These are phyloP conservation scores for Barnettozyma pratensis DNA, from an alignment of 805 yeast genomes.

Conservation along the genomic window DNA sequence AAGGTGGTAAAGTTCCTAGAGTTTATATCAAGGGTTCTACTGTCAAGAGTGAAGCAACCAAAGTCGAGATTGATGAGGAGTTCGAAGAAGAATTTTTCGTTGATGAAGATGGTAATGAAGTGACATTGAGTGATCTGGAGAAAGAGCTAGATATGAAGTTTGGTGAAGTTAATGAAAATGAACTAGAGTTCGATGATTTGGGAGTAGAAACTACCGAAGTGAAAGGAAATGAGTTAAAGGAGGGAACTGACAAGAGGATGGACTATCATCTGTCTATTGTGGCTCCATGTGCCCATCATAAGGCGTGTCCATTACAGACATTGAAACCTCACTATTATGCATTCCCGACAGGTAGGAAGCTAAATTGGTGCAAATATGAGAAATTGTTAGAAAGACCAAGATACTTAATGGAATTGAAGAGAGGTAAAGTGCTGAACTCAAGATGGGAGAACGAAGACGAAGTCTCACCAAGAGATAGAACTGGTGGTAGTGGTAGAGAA, in stretches of 20 bases:
- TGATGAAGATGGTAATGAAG: slow-evolving; percentile 11
- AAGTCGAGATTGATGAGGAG: slow-evolving; percentile 15
- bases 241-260: slow-evolving; percentile 9
- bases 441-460: slow-evolving; percentile 53
- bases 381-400: slow-evolving; percentile 73
- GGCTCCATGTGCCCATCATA: slow-evolving; percentile 91
- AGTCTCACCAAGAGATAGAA: slow-evolving; percentile 29
- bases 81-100: slow-evolving; percentile 22
- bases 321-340: slow-evolving; percentile 65
- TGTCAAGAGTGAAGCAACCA: slow-evolving; percentile 15
- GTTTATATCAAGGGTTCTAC: slow-evolving; percentile 55
- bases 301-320: slow-evolving; percentile 78
- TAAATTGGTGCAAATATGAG: slow-evolving; percentile 72
- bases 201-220: slow-evolving; percentile 27
- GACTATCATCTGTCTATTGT: slow-evolving; percentile 55
- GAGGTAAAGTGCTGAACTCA: slow-evolving; percentile 70
- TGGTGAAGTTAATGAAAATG: slow-evolving; percentile 40
- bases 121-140: slow-evolving; percentile 1
- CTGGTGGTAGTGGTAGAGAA: slow-evolving; percentile 63
- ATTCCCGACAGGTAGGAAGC: slow-evolving; percentile 49
- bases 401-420: slow-evolving; percentile 76
- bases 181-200: slow-evolving; percentile 32
- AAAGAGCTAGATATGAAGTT: slow-evolving; percentile 32
- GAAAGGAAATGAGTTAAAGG: slow-evolving; percentile 23
- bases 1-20: slow-evolving; percentile 61